A percentile compares a stretch with the other conserved stretches of the same genome.
Conservation (phyloP, 2,329 filamentous ascomycete species). For the Xylariaceae sp. region DNA sequence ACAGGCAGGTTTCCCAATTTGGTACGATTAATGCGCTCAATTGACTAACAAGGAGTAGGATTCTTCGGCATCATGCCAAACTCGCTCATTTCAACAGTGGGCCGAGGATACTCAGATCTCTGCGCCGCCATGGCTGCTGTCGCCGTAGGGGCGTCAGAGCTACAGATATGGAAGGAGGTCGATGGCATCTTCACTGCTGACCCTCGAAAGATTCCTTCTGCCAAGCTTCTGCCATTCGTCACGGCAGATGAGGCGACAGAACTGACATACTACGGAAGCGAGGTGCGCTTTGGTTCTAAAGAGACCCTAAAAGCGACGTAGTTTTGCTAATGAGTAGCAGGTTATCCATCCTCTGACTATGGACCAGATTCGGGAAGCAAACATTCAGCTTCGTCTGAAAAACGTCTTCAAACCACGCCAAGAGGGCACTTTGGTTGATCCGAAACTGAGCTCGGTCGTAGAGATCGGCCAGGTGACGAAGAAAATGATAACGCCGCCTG, state of each 20-base stretch:
- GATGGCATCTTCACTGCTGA: slow-evolving; percentile 68
- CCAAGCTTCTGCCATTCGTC: slow-evolving; percentile 61
- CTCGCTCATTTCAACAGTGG: slow-evolving; percentile 59
- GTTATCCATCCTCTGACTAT: slow-evolving; percentile 80
- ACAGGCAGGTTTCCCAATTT: slow-evolving; percentile 19
- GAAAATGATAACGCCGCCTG: slow-evolving; percentile 20
- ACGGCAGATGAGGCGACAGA: slow-evolving; percentile 73
- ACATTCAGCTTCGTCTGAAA: slow-evolving; percentile 59
- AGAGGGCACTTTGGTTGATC: slow-evolving; percentile 59
- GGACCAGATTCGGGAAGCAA: slow-evolving; percentile 64
- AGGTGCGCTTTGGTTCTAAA: slow-evolving; percentile 20
- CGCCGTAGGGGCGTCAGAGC: slow-evolving; percentile 56
- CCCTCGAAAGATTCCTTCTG: slow-evolving; percentile 78
- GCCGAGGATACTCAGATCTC: slow-evolving; percentile 66
- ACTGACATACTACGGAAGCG: slow-evolving; percentile 65
- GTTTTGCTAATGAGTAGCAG: slow-evolving; percentile 33
- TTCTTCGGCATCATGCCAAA: slow-evolving; percentile 65
- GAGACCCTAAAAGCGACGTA: not conserved
- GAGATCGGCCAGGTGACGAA: slow-evolving; percentile 15
- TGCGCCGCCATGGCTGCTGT: slow-evolving; percentile 64
- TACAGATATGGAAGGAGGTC: slow-evolving; percentile 72
- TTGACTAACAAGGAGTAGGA: slow-evolving; percentile 41
- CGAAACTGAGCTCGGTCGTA: slow-evolving; percentile 29
- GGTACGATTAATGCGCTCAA: not conserved
- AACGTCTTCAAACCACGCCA: slow-evolving; percentile 61